A percentile compares a stretch with the other conserved stretches of the same genome.
Evolutionary conservation across 805 yeast genomes (phyloP).

Genomic region (Hanseniaspora lindneri): DNA sequence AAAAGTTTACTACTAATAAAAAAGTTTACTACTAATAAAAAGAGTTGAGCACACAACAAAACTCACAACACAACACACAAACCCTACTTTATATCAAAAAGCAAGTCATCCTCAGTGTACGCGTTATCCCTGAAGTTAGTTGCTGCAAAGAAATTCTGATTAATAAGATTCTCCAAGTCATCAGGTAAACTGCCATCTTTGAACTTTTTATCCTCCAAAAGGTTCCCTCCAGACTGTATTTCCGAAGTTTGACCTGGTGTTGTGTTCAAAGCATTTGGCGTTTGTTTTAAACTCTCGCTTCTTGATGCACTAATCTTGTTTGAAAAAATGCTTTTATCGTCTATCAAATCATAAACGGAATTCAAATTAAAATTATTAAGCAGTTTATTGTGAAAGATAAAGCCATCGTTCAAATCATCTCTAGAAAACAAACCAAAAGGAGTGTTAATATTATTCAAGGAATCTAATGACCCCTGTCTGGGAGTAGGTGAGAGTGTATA

Average conservation of each 20-base stretch:
- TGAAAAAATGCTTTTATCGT: background rate
- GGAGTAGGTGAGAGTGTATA: background rate
- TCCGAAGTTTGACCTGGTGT: background rate
- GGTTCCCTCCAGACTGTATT: no score
- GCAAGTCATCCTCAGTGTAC: constrained; percentile 3
- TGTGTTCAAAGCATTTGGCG: background rate
- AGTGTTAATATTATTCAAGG: background rate
- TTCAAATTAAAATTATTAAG: constrained; percentile 1
- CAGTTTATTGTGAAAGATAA: background rate
- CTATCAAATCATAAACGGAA: background rate
- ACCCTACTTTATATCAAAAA: background rate
- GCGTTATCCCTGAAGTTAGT: constrained; percentile 2
- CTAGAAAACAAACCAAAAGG: background rate
- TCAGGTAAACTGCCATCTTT: background rate
- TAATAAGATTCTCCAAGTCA: constrained; percentile 1
- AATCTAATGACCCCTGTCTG: no score
- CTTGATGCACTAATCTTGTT: background rate
- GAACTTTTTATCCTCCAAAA: background rate
- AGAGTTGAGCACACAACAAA: no score
- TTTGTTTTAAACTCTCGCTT: background rate
- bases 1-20: no score
- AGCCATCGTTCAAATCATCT: background rate
- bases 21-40: no score
- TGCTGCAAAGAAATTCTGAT: constrained; percentile 1
- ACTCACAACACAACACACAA: no score